These are phyloP conservation scores for Halophytophthora polymorphica DNA, from an alignment of 352 stramenopile genomes.

Conservation along the genomic window DNA sequence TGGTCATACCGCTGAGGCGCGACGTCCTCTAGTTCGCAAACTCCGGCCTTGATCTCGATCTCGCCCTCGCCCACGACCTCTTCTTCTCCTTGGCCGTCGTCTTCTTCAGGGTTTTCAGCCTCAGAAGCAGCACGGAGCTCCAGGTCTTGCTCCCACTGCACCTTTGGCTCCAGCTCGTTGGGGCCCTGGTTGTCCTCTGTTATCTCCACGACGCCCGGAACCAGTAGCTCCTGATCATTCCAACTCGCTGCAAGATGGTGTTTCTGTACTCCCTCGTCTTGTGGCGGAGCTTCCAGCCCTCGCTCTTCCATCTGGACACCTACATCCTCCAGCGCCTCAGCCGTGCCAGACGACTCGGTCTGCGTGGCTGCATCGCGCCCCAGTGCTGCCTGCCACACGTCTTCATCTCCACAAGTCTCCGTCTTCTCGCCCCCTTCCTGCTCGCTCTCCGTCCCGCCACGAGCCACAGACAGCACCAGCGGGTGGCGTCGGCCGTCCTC, in stretches of 20 bases:
- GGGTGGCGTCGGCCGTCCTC: constrained; percentile 15
- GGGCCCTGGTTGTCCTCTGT: too few relatives aligned
- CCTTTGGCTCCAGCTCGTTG: too few relatives aligned
- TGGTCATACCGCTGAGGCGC: constrained; percentile 25
- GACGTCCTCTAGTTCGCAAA: background rate
- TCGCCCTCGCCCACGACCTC: background rate
- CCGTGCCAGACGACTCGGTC: constrained; percentile 4
- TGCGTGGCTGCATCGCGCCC: constrained; percentile 10
- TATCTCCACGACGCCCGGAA: too few relatives aligned
- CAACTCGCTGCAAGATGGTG: too few relatives aligned
- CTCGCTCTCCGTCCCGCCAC: constrained; percentile 2
- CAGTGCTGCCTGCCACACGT: constrained; percentile 6
- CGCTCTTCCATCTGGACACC: too few relatives aligned
- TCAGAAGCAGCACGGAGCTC: background rate
- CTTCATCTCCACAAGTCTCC: background rate
- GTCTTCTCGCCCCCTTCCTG: constrained; percentile 3
- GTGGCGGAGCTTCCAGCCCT: too few relatives aligned
- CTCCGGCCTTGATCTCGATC: background rate
- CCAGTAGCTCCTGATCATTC: too few relatives aligned
- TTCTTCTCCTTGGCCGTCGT: constrained; percentile 2
- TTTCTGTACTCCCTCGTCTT: background rate
- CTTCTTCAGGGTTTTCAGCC: background rate
- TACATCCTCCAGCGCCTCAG: too few relatives aligned
- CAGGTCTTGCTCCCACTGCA: too few relatives aligned
- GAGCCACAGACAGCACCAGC: constrained; percentile 32